Conservation (phyloP, 2,329 filamentous ascomycete species). For the Trichoderma afroharzianum region DNA sequence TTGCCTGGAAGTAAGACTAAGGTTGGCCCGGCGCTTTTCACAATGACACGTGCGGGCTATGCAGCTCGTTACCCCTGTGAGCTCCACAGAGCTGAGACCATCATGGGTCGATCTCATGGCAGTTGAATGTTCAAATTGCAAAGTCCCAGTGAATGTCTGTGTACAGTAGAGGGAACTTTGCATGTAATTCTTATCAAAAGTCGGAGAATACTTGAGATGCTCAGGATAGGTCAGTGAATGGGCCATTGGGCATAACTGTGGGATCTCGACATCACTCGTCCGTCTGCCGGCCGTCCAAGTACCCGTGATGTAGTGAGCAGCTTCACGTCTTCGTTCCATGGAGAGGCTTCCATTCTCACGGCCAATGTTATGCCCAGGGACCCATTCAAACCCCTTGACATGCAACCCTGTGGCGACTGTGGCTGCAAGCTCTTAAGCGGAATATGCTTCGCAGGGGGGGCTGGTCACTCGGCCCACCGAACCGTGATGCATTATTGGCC, state of each 20-base stretch:
- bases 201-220: neutral
- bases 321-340: neutral
- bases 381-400: neutral
- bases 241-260: neutral
- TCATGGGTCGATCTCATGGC: neutral
- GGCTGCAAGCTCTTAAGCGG: slow-evolving; percentile 16
- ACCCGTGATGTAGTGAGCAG: neutral
- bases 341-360: neutral
- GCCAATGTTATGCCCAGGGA: neutral
- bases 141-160: neutral
- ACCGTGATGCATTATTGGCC: neutral
- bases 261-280: neutral
- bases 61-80: neutral
- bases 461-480: neutral
- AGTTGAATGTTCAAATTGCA: neutral
- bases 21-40: neutral
- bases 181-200: neutral
- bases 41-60: neutral
- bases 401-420: neutral
- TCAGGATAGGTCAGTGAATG: neutral
- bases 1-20: neutral
- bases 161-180: neutral
- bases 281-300: neutral
- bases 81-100: slow-evolving; percentile 7
- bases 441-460: neutral